Base-by-base conservation (phyloP, 257 asterid genomes). In the Phtheirospermum japonicum region DNA sequence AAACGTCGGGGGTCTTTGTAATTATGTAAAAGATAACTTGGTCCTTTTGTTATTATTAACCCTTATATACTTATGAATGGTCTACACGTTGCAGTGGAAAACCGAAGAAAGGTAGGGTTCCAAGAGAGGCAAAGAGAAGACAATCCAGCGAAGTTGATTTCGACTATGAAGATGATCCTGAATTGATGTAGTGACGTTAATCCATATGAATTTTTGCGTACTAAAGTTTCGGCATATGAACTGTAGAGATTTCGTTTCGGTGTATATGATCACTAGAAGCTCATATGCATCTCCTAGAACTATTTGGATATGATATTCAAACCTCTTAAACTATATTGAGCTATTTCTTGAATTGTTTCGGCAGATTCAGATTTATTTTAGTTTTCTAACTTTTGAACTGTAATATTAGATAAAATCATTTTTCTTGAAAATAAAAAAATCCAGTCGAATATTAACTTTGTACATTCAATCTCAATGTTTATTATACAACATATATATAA, bases 121-220 rank as follows among this genome's bases (percentile, higher is more conserved):
- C 95, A 37, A 81, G 99, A 76, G 99, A 87, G 69, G 85, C 83
- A 30, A 93, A 83, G 92, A 87, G 96, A 81, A 79, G 93, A 75
- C 96, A 87, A 68, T 83, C 96, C 5, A 89, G 94, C 17, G 99
- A 93, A 73, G 89, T 81, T 46, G 99, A 89, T 73, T 82, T 71
- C 37, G 97, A 89, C 72, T 87, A 93, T 68, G 99, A 93, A 72
- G 99, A 93, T 52, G 99, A 93, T 70, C 83, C 91, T 7, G 99
- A 93, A 78, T 16, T 87, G 69, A 82, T 89, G 85, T 89, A 84
- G 75, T 59, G 40, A 30, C 20, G 32, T 20, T 70, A 62, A 8
- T 68, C 26, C 39, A 14, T 34, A 14, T 39, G 64, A 43, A 20
- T 43, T 59, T 43, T 56, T 17, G 14, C 55, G 42, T 10, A 34